Conservation (phyloP, 768 basidiomycete species). For the Royoungia palumana region DNA sequence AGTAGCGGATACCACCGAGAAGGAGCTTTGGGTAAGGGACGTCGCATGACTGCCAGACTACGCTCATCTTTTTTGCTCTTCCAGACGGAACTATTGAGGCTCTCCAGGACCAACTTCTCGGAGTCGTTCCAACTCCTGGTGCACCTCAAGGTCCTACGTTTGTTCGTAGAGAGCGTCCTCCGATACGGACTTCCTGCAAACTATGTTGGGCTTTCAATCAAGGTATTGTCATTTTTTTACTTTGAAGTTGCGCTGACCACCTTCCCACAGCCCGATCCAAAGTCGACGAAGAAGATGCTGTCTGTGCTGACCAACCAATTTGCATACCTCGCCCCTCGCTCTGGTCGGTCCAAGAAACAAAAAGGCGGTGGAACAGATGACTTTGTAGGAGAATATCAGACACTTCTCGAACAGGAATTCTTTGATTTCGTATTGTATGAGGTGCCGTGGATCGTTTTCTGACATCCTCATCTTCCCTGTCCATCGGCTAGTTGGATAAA, state of each 20-base stretch:
- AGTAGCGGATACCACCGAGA: slow-evolving; percentile 80
- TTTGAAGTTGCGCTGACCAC: slow-evolving; percentile 1
- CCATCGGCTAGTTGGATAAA: slow-evolving; percentile 18
- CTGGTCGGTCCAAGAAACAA: slow-evolving; percentile 43
- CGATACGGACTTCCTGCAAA: slow-evolving; percentile 94
- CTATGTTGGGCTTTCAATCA: slow-evolving; percentile 78
- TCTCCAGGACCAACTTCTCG: slow-evolving; percentile 94
- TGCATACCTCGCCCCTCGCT: slow-evolving; percentile 72
- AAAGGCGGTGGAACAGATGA: slow-evolving; percentile 50
- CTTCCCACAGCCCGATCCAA: slow-evolving; percentile 72
- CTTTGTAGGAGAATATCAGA: slow-evolving; percentile 87
- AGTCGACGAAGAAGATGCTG: slow-evolving; percentile 77
- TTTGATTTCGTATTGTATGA: slow-evolving; percentile 95
- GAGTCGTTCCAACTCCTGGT: slow-evolving; percentile 94
- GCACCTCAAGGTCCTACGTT: slow-evolving; percentile 85
- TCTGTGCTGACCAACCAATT: slow-evolving; percentile 72
- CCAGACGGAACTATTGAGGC: slow-evolving; percentile 85
- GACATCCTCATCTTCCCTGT: slow-evolving; percentile 16
- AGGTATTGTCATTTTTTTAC: slow-evolving; percentile 42
- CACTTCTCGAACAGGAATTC: slow-evolving; percentile 91
- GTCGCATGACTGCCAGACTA: background rate
- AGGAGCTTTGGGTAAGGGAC: slow-evolving; percentile 89
- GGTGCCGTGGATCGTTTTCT: slow-evolving; percentile 83
- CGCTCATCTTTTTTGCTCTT: slow-evolving; percentile 1
- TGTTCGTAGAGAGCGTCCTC: slow-evolving; percentile 94